phyloP scores from a whole-genome alignment of 2,329 filamentous ascomycete genomes.

The Madurella fahalii region DNA sequence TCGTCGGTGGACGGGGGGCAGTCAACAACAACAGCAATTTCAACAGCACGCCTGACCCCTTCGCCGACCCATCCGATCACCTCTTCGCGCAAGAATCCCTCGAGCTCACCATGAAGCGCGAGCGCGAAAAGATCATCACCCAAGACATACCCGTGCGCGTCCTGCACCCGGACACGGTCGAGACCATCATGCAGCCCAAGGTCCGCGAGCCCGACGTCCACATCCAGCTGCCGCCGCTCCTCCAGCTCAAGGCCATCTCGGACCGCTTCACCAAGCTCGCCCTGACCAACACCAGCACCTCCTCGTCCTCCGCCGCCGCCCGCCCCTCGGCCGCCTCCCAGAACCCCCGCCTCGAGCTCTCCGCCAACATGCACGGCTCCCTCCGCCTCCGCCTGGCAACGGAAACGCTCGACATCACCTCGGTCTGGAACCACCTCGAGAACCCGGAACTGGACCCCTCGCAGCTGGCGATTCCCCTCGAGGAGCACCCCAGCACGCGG shows the following conservation, averaged over 20 bases:
- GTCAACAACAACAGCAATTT: constrained; percentile 33
- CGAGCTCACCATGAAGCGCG: constrained; percentile 57
- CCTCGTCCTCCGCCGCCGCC: constrained; percentile 27
- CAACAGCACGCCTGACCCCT: constrained; percentile 35
- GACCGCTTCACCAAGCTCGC: constrained; percentile 92
- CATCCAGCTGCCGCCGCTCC: constrained; percentile 80
- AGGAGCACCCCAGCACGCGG: constrained; percentile 74
- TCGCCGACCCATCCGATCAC: constrained; percentile 40
- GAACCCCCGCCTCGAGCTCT: constrained; percentile 72
- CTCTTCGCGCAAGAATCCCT: constrained; percentile 45
- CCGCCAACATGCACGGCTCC: constrained; percentile 91
- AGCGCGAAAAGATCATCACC: constrained; percentile 86
- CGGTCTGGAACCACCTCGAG: constrained; percentile 76
- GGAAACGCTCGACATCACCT: constrained; percentile 79
- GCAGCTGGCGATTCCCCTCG: constrained; percentile 67
- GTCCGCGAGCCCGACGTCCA: constrained; percentile 91
- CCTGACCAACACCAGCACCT: constrained; percentile 28
- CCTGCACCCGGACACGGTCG: constrained; percentile 76
- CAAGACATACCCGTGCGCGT: constrained; percentile 96
- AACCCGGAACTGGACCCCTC: constrained; percentile 84
- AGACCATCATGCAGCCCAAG: constrained; percentile 87
- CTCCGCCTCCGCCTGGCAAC: constrained; percentile 75
- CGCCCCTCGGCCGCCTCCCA: constrained; percentile 18
- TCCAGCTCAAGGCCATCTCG: constrained; percentile 88
- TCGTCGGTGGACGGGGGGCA: constrained; percentile 37